Percentiles rank a stretch among this genome's conserved stretches.
Evolutionary conservation across 352 stramenopile genomes (phyloP).

Genomic region (Phytophthora pisi): DNA sequence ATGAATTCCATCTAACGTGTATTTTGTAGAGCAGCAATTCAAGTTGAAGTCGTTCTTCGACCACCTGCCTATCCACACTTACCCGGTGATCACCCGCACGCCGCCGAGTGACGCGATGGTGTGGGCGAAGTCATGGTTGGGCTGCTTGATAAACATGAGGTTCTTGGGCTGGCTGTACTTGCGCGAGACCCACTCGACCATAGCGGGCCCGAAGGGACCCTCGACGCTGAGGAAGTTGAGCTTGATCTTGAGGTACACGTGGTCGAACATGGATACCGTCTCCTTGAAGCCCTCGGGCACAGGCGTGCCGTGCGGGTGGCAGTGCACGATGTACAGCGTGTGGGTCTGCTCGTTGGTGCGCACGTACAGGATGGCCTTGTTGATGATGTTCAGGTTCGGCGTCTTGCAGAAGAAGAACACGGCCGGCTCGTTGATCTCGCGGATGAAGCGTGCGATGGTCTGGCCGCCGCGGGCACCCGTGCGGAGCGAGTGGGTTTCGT

Average conservation of each 20-base stretch:
- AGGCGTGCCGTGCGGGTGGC: slow-evolving; percentile 64
- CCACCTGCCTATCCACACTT: slow-evolving; percentile 5
- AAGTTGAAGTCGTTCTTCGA: slow-evolving; percentile 22
- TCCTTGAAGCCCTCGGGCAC: slow-evolving; percentile 80
- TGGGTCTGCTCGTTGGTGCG: slow-evolving; percentile 93
- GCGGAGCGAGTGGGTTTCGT: slow-evolving; percentile 62
- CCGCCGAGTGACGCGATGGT: slow-evolving; percentile 92
- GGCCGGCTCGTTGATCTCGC: slow-evolving; percentile 88
- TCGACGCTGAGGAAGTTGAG: slow-evolving; percentile 93
- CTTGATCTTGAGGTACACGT: slow-evolving; percentile 96
- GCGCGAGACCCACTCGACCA: slow-evolving; percentile 92
- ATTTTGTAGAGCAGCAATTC: slow-evolving; percentile 2
- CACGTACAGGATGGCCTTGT: slow-evolving; percentile 97
- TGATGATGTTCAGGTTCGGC: slow-evolving; percentile 92
- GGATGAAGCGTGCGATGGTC: slow-evolving; percentile 86
- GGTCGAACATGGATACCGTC: slow-evolving; percentile 91
- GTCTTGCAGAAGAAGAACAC: slow-evolving; percentile 95
- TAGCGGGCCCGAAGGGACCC: slow-evolving; percentile 82
- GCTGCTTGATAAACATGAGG: slow-evolving; percentile 97
- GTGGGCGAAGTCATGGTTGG: slow-evolving; percentile 94
- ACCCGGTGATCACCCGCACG: slow-evolving; percentile 93
- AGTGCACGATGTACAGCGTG: slow-evolving; percentile 92
- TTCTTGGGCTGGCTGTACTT: slow-evolving; percentile 93
- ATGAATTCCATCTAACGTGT: slow-evolving; percentile 1
- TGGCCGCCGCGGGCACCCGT: slow-evolving; percentile 83